A percentile compares a stretch with the other conserved stretches of the same genome.
Evolutionary conservation across 306 rosid species (phyloP).

Genomic region (Sicyos baderoa): DNA sequence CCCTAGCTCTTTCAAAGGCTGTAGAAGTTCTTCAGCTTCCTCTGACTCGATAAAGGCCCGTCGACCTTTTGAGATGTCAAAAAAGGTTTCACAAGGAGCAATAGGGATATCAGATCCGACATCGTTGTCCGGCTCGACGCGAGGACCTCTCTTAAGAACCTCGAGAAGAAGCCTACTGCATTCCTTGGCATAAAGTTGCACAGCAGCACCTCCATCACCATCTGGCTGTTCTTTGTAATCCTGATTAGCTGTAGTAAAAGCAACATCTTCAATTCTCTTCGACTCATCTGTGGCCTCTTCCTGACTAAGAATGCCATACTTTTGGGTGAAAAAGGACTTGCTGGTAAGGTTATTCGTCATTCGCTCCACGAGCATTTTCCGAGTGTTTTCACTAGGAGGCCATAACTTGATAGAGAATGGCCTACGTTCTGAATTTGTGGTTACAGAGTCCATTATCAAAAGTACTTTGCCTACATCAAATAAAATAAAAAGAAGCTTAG

Average conservation of each 20-base stretch:
- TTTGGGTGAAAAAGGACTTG: slow-evolving; percentile 71
- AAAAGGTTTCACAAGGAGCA: slow-evolving; percentile 36
- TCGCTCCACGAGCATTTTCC: slow-evolving; percentile 77
- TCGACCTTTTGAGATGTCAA: slow-evolving; percentile 70
- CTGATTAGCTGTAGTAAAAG: slow-evolving; percentile 60
- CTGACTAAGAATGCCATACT: slow-evolving; percentile 53
- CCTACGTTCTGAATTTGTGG: slow-evolving; percentile 37
- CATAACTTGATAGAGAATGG: slow-evolving; percentile 82
- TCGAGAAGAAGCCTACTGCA: slow-evolving; percentile 76
- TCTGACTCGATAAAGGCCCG: slow-evolving; percentile 71
- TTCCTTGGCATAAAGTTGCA: slow-evolving; percentile 91
- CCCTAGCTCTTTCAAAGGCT: slow-evolving; percentile 56
- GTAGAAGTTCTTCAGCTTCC: slow-evolving; percentile 67
- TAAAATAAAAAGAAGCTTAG: neutral
- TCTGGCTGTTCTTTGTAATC: slow-evolving; percentile 74
- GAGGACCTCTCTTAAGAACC: slow-evolving; percentile 60
- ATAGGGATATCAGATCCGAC: slow-evolving; percentile 23
- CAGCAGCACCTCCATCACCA: slow-evolving; percentile 97
- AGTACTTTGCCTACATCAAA: slow-evolving; percentile 30
- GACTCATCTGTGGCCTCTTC: slow-evolving; percentile 88
- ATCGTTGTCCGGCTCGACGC: slow-evolving; percentile 32
- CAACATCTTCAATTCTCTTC: slow-evolving; percentile 56
- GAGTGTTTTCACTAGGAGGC: slow-evolving; percentile 94
- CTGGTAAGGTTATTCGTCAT: slow-evolving; percentile 71
- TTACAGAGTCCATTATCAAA: slow-evolving; percentile 43